Evolutionary conservation across 2,329 filamentous ascomycete genomes (phyloP), one percentile per base, ranked within the genome.

Genomic region (Colletotrichum tofieldiae): DNA sequence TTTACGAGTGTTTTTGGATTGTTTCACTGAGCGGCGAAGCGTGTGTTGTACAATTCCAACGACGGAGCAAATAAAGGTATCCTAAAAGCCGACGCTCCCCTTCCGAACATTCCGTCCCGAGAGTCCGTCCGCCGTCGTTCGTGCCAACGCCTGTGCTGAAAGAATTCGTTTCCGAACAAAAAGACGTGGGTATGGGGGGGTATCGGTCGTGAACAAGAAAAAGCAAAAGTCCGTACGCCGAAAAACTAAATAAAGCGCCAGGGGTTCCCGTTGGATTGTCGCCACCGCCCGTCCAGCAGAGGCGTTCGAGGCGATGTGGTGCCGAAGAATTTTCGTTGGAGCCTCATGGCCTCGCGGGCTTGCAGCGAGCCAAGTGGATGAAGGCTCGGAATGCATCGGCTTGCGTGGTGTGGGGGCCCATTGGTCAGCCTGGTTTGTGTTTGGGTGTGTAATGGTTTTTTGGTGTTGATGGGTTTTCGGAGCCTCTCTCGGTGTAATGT

Each of bases 401-500:
- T 69, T 51, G 52, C 16, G 39, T 23, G 56, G 29, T 52, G 39
- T n/a, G 47, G 35, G 35, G 61, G 29, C 4, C 18, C 59, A 14
- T 43, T 39, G 59, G 18, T 49, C 66, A 64, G 65, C 65, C 54
- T 59, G 59, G 54, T 54, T 63, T 60, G 45, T 23, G 26, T 47
- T 45, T 32, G 54, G 3, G 20, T 35, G 45, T 51, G 64, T 41
- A 43, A 6, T 62, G 23, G n/a, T 35, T 2, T n/a, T 32, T 59
- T 63, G 59, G 51, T 71, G 43, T 59, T 45, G 47, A 55, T 55
- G 52, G 52, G 6, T 51, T 12, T 45, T 64, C 65, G 69, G 65
- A 72, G 65, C 45, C 65, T 64, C 65, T 72, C 69, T 72, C 65
- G 69, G 69, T 69, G 32, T 52, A 69, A 72, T 63, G 43, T 63